Evolutionary conservation across 257 asterid species (phyloP).

Genomic region (Nicotiana noctiflora): DNA sequence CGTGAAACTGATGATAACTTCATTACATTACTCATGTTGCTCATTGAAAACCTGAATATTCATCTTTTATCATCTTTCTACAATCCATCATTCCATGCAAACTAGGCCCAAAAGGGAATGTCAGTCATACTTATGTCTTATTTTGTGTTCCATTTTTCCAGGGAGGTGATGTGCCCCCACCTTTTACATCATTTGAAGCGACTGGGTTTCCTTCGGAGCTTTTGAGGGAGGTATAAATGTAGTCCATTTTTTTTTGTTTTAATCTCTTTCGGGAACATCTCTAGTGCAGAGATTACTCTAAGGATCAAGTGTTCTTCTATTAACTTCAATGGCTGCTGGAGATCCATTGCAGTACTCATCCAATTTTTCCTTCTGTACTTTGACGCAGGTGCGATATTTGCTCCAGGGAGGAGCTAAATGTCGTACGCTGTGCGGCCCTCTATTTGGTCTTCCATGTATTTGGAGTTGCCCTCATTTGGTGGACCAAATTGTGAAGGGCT

Average conservation of each 20-base stretch:
- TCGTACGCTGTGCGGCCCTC: conserved; percentile 84
- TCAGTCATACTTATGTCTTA: not conserved
- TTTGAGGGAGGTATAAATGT: conserved; percentile 67
- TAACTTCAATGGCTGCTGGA: conserved; percentile 40
- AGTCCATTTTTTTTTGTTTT: conserved; percentile 16
- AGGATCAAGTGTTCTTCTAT: not conserved
- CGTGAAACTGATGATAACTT: not conserved
- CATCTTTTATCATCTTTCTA: not conserved
- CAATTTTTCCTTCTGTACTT: conserved; percentile 42
- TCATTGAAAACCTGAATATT: not conserved
- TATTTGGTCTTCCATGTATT: conserved; percentile 59
- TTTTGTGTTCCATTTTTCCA: conserved; percentile 16
- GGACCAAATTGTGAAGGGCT: conserved; percentile 85
- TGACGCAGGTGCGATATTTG: conserved; percentile 99
- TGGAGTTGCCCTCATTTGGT: conserved; percentile 66
- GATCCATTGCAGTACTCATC: conserved; percentile 36
- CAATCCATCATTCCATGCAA: not conserved
- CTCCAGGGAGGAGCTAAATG: conserved; percentile 97
- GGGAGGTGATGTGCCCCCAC: conserved; percentile 87
- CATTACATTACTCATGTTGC: not conserved
- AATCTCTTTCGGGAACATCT: not conserved
- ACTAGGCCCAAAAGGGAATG: conserved; percentile 2
- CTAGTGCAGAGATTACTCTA: not conserved
- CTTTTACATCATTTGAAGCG: conserved; percentile 67
- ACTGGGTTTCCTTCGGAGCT: conserved; percentile 82